Conservation (phyloP, 441 rosid species). For the Jatropha podagrica region DNA sequence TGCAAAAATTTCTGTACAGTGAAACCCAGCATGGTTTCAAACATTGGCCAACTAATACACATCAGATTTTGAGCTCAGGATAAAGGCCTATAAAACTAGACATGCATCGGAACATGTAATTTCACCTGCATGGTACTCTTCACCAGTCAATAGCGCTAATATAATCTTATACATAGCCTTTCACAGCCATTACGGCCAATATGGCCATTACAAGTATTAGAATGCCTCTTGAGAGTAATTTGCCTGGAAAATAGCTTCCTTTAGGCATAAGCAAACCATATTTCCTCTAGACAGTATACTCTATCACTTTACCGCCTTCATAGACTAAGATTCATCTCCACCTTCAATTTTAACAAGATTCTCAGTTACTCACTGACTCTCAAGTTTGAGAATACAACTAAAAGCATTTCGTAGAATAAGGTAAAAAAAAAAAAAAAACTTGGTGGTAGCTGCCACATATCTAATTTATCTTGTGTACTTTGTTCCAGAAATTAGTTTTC, state of each 20-base stretch:
- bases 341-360: conserved; percentile 6
- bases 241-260: background rate
- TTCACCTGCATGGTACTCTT: background rate
- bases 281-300: background rate
- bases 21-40: conserved; percentile 7
- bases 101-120: background rate
- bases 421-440: background rate
- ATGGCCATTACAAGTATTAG: background rate
- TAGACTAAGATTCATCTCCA: background rate
- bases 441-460: background rate
- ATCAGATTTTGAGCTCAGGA: background rate
- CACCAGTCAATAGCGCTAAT: background rate
- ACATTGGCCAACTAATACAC: background rate
- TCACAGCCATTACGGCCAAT: background rate
- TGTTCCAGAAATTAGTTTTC: background rate
- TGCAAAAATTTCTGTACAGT: background rate
- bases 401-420: background rate
- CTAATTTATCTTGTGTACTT: background rate
- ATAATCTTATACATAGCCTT: background rate
- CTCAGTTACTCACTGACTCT: background rate
- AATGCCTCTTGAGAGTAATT: background rate
- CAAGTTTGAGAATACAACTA: background rate
- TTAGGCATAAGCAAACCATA: background rate
- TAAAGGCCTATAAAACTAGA: background rate
- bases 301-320: background rate